Evolutionary conservation across 2,329 filamentous ascomycete species (phyloP), one percentile per base, ranked within the genome.

Genomic region (Ascomycota sp.): DNA sequence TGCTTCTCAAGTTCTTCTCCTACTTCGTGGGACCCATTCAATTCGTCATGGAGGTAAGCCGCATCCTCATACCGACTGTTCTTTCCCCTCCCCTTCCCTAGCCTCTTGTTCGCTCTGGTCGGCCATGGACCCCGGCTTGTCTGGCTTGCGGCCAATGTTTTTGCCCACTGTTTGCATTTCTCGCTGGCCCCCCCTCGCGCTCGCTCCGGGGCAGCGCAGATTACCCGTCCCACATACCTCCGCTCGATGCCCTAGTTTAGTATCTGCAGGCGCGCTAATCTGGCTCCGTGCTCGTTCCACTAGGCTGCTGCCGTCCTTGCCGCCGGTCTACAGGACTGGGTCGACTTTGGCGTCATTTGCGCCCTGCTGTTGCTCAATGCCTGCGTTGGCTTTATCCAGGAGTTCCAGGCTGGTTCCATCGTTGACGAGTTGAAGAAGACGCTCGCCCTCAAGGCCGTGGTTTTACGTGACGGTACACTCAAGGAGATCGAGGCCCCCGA

Each of bases 391-490:
- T 92, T 91, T 56, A 61, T 85, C 35, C 82, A 92, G 53, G 82
- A 92, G 57, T 91, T 67, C 56, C 80, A 91, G 56, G 82, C 82
- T 36, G 82, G 79, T 49, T 85, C 77, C 32, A 89, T 91, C 38
- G 81, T 92, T 56, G 80, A 86, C 29, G 80, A 89, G 51, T 58
- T 92, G 46, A 91, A 91, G 64, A 85, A 89, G 61, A 86, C 78
- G 32, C 69, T 91, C 24, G 82, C 82, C 33, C 69, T 91, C 29
- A 89, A 85, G 65, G 81, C 82, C 48, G 73, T 80, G 27, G 81
- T 91, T 42, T 68, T 89, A 49, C 79, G 83, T 63, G 77, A 86
- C 49, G 78, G 54, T 27, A 63, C 65, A 33, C 65, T 83, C 36
- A 67, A 72, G 53, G 81, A 92, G 53, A 63, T 91, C 36, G 77